Evolutionary conservation across 108 stramenopile species (phyloP), one percentile per base, ranked within the genome.

Genomic region (Parmales sp.): DNA sequence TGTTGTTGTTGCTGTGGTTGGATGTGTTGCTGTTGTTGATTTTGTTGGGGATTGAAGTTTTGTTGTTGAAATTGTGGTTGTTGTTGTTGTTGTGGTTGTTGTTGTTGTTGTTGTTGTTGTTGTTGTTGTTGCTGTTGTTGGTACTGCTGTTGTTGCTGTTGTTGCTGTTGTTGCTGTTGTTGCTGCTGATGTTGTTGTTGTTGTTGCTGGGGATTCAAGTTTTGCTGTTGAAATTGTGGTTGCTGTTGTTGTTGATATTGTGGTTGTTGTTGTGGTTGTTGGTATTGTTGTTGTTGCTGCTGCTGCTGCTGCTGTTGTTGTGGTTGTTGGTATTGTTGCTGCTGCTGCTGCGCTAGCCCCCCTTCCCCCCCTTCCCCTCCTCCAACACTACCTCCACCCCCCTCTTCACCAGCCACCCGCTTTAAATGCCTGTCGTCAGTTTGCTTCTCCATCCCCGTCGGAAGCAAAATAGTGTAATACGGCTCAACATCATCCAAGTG

Each of bases 381-480:
- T 9, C 16, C 43, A 16, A 44, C 16, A 44, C 43, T 44, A 13
- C 43, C 43, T 44, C 43, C 16, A 13, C 16, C 43, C 16, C 43
- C 13, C 43, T 16, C 9, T 44, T 44, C 60, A 28, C 34, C n/a
- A 8, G 20, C 60, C 28, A 63, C 64, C 16, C 34, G 20, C 23
- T 31, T 54, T 41, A 76, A 63, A 34, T 67, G 69, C 25, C 38
- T 28, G 19, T 67, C 66, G 34, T 71, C 66, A 18, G 67, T 73
- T 72, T 81, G 80, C 68, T 81, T 81, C 75, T 81, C 80, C 54
- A 67, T 75, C 54, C 80, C 80, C 48, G 77, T 77, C 13, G 66
- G 45, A 37, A 81, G 46, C 37, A 60, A 38, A 41, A 81, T 78
- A 13, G 80, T 78, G 38, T 78, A 81, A 64, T 81, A 81, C 19